Evolutionary conservation across 495 filamentous ascomycete species (phyloP).

Genomic region (Penicillium psychrofluorescens): DNA sequence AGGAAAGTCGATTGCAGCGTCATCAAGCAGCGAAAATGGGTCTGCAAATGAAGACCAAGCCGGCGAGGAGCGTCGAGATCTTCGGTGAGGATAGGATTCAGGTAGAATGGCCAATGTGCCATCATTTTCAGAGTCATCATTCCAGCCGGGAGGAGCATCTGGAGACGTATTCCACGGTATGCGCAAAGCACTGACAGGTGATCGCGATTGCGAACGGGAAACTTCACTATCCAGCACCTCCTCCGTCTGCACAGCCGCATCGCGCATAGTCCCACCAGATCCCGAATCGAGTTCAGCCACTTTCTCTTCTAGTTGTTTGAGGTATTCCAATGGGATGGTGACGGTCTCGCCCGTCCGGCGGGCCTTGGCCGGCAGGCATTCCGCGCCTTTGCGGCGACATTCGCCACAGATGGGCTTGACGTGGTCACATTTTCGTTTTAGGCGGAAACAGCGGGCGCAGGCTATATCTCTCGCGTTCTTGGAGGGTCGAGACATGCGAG

Average conservation of each 20-base stretch:
- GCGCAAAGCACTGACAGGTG: no score
- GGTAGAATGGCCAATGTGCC: conserved; percentile 4
- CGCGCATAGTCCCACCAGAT: conserved; percentile 5
- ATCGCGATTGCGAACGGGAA: no score
- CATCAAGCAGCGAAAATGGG: conserved; percentile 1
- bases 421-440: conserved; percentile 31
- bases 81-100: neutral
- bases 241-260: conserved; percentile 25
- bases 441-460: conserved; percentile 26
- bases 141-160: neutral
- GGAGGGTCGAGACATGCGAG: conserved; percentile 19
- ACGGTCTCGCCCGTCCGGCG: conserved; percentile 20
- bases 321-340: conserved; percentile 24
- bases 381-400: conserved; percentile 24
- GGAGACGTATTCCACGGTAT: no score
- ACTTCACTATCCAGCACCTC: neutral
- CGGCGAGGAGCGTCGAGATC: conserved; percentile 1
- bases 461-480: conserved; percentile 20
- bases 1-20: conserved; percentile 10
- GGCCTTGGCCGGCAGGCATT: conserved; percentile 24
- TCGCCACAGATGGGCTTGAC: conserved; percentile 25
- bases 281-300: conserved; percentile 17
- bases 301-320: conserved; percentile 20
- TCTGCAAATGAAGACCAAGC: conserved; percentile 4
- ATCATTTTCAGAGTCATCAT: neutral